A percentile compares a stretch with the other conserved stretches of the same genome.
Conservation (phyloP, 805 yeast genomes). For the Yarrowia sp. region DNA sequence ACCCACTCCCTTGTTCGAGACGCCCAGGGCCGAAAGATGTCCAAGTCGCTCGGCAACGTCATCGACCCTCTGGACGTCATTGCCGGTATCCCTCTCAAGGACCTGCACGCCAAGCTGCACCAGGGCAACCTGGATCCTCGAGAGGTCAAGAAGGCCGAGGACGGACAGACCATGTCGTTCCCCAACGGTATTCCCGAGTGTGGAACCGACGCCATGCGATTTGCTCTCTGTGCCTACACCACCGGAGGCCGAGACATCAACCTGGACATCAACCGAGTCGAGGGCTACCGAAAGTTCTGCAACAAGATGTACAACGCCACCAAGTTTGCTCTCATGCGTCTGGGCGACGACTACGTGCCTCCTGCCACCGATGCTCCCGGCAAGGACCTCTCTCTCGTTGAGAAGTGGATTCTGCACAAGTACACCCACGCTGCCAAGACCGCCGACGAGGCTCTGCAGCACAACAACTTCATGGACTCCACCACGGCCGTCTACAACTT, state of each 20-base stretch:
- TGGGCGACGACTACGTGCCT: conserved; percentile 88
- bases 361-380: conserved; percentile 65
- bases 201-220: conserved; percentile 98
- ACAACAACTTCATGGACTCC: conserved; percentile 86
- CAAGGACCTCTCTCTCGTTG: conserved; percentile 89
- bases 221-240: conserved; percentile 96
- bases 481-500: conserved; percentile 88
- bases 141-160: conserved; percentile 84
- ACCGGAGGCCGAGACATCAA: conserved; percentile 99
- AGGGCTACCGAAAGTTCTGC: conserved; percentile 99
- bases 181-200: conserved; percentile 99
- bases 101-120: conserved; percentile 76
- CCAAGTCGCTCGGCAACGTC: conserved; percentile 96
- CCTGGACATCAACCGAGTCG: conserved; percentile 93
- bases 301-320: conserved; percentile 99
- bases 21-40: conserved; percentile 99
- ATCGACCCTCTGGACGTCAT: conserved; percentile 96
- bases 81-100: conserved; percentile 79
- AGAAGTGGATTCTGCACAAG: conserved; percentile 94
- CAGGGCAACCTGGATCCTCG: conserved; percentile 87
- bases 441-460: conserved; percentile 72
- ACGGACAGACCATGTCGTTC: conserved; percentile 86
- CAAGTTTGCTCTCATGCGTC: conserved; percentile 90
- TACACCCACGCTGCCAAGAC: conserved; percentile 71
- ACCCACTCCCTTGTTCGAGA: conserved; percentile 98